Percentiles rank a stretch among this genome's conserved stretches.
These are phyloP conservation scores for Sclerotinia glacialis DNA, from an alignment of 2,329 filamentous ascomycete genomes.

Conservation along the genomic window DNA sequence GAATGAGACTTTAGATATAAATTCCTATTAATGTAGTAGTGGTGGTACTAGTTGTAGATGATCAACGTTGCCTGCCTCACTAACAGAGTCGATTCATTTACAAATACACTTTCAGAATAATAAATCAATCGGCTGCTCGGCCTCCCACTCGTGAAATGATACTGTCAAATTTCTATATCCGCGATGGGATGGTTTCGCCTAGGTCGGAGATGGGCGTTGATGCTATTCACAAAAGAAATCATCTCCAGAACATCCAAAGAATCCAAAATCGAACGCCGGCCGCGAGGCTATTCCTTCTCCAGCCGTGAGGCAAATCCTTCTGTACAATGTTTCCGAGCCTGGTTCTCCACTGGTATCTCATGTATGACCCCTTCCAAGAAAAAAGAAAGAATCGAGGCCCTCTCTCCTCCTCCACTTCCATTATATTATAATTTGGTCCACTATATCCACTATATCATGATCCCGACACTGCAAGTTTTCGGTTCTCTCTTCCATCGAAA, in stretches of 20 bases:
- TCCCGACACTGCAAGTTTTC: not conserved
- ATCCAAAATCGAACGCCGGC: slow-evolving; percentile 21
- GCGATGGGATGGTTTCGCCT: not conserved
- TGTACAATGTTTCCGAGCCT: slow-evolving; percentile 4
- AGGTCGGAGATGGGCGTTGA: not conserved
- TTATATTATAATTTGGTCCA: not conserved
- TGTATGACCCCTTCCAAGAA: not conserved
- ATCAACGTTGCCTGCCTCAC: not conserved
- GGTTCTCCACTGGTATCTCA: not conserved
- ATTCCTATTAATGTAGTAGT: not conserved
- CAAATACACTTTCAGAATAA: not conserved
- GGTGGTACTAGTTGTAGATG: too few relatives aligned
- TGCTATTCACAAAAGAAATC: slow-evolving; percentile 10
- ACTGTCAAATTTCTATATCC: not conserved
- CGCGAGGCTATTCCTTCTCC: slow-evolving; percentile 21
- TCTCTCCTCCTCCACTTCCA: not conserved
- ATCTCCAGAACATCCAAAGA: not conserved
- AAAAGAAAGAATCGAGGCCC: not conserved
- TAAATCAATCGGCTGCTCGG: not conserved
- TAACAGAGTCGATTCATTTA: not conserved
- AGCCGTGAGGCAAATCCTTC: slow-evolving; percentile 22
- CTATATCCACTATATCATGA: slow-evolving; percentile 6
- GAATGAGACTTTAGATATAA: not conserved
- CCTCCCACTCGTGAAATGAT: not conserved
- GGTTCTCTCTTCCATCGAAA: not conserved